A percentile compares a stretch with the other conserved stretches of the same genome.
These are phyloP conservation scores for Wickerhamia fluorescens DNA, from an alignment of 805 yeast genomes.

Conservation along the genomic window DNA sequence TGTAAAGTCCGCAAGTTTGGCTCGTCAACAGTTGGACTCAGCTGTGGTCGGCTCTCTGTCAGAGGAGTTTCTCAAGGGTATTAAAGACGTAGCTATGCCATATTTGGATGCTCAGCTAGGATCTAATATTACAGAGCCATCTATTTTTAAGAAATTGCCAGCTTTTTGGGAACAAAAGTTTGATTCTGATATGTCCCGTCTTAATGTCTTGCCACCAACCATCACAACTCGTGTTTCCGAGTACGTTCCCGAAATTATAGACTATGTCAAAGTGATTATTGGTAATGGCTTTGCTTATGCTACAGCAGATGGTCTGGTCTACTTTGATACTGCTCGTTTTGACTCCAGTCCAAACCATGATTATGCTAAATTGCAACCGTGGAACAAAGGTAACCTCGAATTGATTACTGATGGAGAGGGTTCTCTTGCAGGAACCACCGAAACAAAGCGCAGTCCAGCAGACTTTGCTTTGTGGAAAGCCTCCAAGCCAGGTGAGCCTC, in stretches of 20 bases:
- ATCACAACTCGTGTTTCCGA: constrained; percentile 93
- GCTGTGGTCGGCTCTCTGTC: constrained; percentile 15
- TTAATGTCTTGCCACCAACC: constrained; percentile 80
- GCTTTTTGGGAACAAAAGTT: constrained; percentile 84
- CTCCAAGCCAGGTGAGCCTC: constrained; percentile 95
- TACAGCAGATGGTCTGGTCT: constrained; percentile 88
- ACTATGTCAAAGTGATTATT: constrained; percentile 69
- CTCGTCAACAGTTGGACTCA: constrained; percentile 39
- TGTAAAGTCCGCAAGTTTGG: constrained; percentile 51
- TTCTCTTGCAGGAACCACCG: constrained; percentile 48
- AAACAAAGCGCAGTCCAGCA: constrained; percentile 63
- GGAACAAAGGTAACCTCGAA: constrained; percentile 88
- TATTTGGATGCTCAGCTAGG: constrained; percentile 68
- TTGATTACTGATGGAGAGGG: constrained; percentile 95
- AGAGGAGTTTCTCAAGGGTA: constrained; percentile 36
- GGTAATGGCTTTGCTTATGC: constrained; percentile 77
- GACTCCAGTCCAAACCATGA: constrained; percentile 66
- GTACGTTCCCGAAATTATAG: constrained; percentile 86
- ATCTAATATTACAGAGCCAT: constrained; percentile 73
- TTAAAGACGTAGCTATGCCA: constrained; percentile 76
- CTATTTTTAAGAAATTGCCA: constrained; percentile 73
- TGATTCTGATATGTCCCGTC: constrained; percentile 75
- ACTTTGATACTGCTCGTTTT: constrained; percentile 82
- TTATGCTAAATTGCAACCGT: constrained; percentile 95
- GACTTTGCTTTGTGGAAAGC: constrained; percentile 98